Evolutionary conservation across 768 basidiomycete species (phyloP), one percentile per base, ranked within the genome.

Genomic region (Podaxis sp.): DNA sequence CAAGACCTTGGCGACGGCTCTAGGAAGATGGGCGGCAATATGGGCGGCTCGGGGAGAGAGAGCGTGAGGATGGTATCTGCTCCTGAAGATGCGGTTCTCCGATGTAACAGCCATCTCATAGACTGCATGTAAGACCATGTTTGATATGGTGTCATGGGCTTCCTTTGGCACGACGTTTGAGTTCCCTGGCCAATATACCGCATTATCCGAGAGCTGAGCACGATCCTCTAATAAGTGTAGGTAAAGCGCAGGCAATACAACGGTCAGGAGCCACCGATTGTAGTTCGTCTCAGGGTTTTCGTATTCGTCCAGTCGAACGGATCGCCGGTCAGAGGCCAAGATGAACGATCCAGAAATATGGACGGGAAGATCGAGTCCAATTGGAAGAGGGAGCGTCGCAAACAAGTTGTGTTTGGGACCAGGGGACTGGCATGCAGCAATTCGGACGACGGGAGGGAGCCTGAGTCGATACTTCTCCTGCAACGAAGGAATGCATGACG

Each of bases 291-390:
- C 78, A 1, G 65, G 51, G 29, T 68, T 71, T 33, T 66, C 67
- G 33, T 72, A 72, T 3, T 71, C 73, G 65, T 82, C 81, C 50
- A 78, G 73, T 6, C 79, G 75, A 38, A 82, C 76, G 27, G 74
- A 72, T 38, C 82, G 67, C 38, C 82, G 68, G 65, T 85, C 82
- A 2, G 79, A 74, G 0, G 82, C 75, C 4, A 83, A 68, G 46
- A 80, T 74, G 63, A 82, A 83, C 0, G 80, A 76, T 0, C 79
- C 82, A 55, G 75, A 77, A 8, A 83, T 67, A 63, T 85, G 82
- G 1, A 80, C 73, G 0, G 82, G 82, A 0, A 85, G 70, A 3
- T 74, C 67, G 3, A 74, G 80, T 2, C 66, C 24, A 3, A 77
- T 72, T 2, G 77, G 76, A 1, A 84, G 72, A 0, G 81, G 82